Percentiles rank a stretch among this genome's conserved stretches.
Evolutionary conservation across 2,329 filamentous ascomycete species (phyloP).

Genomic region (Pleochaeta shiraiana): DNA sequence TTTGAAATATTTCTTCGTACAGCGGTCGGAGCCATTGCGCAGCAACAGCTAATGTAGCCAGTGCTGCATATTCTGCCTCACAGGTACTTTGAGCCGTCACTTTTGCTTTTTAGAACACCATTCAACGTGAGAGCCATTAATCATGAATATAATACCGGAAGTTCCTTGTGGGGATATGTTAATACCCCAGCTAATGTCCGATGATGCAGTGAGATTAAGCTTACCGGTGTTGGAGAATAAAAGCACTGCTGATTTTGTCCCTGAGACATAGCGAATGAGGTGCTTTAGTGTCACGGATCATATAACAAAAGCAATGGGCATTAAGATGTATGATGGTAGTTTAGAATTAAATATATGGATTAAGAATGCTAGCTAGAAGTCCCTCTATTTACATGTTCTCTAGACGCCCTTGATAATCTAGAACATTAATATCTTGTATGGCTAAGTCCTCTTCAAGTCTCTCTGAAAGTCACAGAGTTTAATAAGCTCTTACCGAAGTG

Average conservation of each 20-base stretch:
- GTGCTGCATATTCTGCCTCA: background rate
- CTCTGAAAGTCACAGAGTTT: too few relatives aligned
- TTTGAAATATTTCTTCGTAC: background rate
- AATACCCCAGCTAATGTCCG: background rate
- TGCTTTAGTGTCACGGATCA: background rate
- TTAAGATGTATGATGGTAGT: too few relatives aligned
- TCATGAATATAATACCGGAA: background rate
- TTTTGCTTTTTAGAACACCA: background rate
- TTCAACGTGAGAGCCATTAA: background rate
- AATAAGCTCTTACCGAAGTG: too few relatives aligned
- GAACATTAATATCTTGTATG: too few relatives aligned
- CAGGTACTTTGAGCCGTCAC: background rate
- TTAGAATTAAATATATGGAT: too few relatives aligned
- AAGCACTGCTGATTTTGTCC: background rate
- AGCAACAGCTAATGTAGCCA: background rate
- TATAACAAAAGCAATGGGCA: too few relatives aligned
- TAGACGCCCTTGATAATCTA: too few relatives aligned
- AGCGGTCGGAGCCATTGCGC: background rate
- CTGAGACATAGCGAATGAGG: background rate
- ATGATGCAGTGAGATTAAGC: background rate
- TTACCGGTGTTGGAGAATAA: background rate
- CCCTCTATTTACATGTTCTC: too few relatives aligned
- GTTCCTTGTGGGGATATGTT: background rate
- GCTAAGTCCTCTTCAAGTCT: too few relatives aligned
- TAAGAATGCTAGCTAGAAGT: too few relatives aligned